Conservation (phyloP, 192 early-diverging fungal species). For the Geranomyces variabilis region DNA sequence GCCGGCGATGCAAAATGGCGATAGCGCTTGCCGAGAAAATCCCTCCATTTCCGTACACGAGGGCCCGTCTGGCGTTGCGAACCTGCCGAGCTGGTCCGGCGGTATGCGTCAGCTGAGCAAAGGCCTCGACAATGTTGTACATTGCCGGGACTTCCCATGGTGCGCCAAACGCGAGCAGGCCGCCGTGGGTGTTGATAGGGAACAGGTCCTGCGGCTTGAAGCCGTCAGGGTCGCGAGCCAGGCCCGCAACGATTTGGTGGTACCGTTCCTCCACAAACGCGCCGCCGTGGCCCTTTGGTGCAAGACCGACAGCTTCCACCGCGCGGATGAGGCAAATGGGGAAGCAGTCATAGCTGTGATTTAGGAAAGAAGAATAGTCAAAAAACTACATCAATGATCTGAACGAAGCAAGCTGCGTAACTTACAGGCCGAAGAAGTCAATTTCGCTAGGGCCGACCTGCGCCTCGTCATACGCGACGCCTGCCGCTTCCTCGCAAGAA, state of each 20-base stretch:
- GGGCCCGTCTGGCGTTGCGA: conserved; percentile 36
- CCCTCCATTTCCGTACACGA: conserved; percentile 54
- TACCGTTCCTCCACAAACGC: conserved; percentile 44
- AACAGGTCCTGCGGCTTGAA: conserved; percentile 50
- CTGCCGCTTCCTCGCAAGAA: conserved; percentile 48
- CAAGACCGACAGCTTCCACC: conserved; percentile 51
- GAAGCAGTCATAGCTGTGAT: conserved; percentile 48
- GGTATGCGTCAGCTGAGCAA: conserved; percentile 34
- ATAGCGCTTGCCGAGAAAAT: conserved; percentile 47
- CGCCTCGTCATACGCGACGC: conserved; percentile 49
- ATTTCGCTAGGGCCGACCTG: conserved; percentile 49
- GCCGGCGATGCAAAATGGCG: conserved; percentile 25
- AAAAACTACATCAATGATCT: background rate
- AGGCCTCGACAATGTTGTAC: conserved; percentile 54
- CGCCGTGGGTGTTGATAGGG: conserved; percentile 54
- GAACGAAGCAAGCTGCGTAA: background rate
- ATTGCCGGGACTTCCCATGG: conserved; percentile 57
- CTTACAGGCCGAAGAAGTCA: conserved; percentile 52
- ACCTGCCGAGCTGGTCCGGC: conserved; percentile 43
- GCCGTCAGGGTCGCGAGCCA: conserved; percentile 19
- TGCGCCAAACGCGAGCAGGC: conserved; percentile 51
- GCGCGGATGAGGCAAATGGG: conserved; percentile 54
- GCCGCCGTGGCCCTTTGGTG: conserved; percentile 47
- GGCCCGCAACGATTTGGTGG: conserved; percentile 37
- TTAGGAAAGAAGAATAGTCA: background rate